A percentile compares a stretch with the other conserved stretches of the same genome.
Conservation (phyloP, 805 yeast genomes). For the Saccharomyces cerevisiae region DNA sequence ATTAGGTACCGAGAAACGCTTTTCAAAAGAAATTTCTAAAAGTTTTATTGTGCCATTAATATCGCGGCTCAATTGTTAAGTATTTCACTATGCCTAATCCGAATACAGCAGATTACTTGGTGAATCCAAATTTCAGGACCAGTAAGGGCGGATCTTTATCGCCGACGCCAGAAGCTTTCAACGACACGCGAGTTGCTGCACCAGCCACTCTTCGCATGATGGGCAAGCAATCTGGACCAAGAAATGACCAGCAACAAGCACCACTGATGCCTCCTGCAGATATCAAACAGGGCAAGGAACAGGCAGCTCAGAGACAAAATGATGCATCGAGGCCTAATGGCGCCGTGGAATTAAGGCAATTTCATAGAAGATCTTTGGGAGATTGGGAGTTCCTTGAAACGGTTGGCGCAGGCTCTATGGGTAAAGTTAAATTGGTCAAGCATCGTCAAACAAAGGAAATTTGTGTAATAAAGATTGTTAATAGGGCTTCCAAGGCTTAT, state of each 20-base stretch:
- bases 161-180: neutral
- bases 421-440: conserved; percentile 90
- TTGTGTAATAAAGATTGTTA: conserved; percentile 90
- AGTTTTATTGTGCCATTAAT: neutral
- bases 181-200: conserved; percentile 16
- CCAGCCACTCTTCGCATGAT: conserved; percentile 31
- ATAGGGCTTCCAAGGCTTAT: conserved; percentile 74
- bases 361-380: conserved; percentile 83
- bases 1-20: neutral
- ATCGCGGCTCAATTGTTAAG: neutral
- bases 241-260: conserved; percentile 7
- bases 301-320: conserved; percentile 1
- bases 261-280: conserved; percentile 21
- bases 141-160: neutral
- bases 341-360: conserved; percentile 31
- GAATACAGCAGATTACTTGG: conserved; percentile 1
- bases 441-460: conserved; percentile 73
- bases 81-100: neutral
- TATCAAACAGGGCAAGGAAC: conserved; percentile 10
- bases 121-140: neutral
- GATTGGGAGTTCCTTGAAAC: conserved; percentile 95
- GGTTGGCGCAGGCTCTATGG: conserved; percentile 98
- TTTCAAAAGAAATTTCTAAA: neutral
- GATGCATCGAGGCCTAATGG: conserved; percentile 6
- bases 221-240: conserved; percentile 12